Percentiles rank a stretch among this genome's conserved stretches.
Evolutionary conservation across 345 rosid species (phyloP).

Genomic region (Populus tremula): DNA sequence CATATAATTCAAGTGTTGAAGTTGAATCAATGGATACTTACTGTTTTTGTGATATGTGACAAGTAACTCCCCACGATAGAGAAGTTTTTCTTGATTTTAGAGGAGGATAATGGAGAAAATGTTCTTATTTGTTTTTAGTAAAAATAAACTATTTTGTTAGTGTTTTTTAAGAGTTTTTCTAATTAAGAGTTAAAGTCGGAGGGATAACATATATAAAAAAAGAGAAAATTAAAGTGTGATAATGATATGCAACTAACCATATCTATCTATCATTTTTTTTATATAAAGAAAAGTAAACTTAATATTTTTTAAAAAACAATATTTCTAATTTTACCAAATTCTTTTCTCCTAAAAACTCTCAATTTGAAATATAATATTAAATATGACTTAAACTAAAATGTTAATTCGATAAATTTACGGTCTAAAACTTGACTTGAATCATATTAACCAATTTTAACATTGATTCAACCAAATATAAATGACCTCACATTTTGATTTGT

Average conservation of each 20-base stretch:
- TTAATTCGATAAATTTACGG: no score
- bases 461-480: no score
- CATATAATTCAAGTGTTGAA: neutral
- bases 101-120: neutral
- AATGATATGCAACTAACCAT: no score
- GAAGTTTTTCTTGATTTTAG: neutral
- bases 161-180: neutral
- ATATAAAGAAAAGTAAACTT: neutral
- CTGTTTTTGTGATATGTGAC: neutral
- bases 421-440: no score
- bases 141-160: no score
- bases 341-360: no score
- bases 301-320: neutral
- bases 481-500: no score
- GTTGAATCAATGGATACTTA: neutral
- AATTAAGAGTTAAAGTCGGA: no score
- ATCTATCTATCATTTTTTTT: neutral
- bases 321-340: no score
- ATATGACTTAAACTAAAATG: rapidly evolving
- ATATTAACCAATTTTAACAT: no score
- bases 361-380: no score
- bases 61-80: neutral
- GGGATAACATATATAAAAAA: neutral
- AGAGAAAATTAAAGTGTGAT: no score
- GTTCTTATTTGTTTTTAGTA: neutral